Evolutionary conservation across 139 green algal species (phyloP), one percentile per base, ranked within the genome.

Genomic region (Choricystis sp.): DNA sequence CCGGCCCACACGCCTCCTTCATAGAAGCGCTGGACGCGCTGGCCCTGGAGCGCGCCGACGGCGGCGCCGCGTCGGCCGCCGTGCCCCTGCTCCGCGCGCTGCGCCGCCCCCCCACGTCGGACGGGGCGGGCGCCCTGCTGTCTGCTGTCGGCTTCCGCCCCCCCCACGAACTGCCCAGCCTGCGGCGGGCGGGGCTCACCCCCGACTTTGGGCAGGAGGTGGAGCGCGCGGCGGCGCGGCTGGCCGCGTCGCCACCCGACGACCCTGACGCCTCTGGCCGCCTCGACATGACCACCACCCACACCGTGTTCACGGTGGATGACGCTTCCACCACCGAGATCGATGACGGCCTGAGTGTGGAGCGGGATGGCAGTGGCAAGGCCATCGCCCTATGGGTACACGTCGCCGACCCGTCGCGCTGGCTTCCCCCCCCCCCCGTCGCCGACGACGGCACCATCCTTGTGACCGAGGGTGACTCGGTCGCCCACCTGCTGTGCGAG

Each of bases 351-450:
- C 49, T 96, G 23, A 76, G 63, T 3, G 57, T 86, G 9, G 79
- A 89, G 61, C 29, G 60, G 60, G 40, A 52, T 62, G 48, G 9
- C 14, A 16, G 9, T 9, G 40, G 40, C 40, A 16, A 52, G 16
- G 40, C 69, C 1, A 19, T 69, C 26, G 66, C 76, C 61, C 61
- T 96, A 56, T 96, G 90, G 90, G 76, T 96, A 23, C 89, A 96
- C 70, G 77, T 96, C 29, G 89, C 89, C 23, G 67, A 72, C 67
- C 67, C 67, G 30, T 55, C 69, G 4, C 52, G 76, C 27, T 79
- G 72, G 72, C 55, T 79, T 21, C n/a, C 57, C 40, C 62, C 59
- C 4, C 62, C 19, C 63, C 56, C 29, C 22, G 19, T 21, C 2
- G 21, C 1, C 28, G 52, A 25, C 20, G 63, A 24, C 1, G n/a